These are phyloP conservation scores for Gentiana dahurica DNA, from an alignment of 257 asterid species.

Conservation along the genomic window DNA sequence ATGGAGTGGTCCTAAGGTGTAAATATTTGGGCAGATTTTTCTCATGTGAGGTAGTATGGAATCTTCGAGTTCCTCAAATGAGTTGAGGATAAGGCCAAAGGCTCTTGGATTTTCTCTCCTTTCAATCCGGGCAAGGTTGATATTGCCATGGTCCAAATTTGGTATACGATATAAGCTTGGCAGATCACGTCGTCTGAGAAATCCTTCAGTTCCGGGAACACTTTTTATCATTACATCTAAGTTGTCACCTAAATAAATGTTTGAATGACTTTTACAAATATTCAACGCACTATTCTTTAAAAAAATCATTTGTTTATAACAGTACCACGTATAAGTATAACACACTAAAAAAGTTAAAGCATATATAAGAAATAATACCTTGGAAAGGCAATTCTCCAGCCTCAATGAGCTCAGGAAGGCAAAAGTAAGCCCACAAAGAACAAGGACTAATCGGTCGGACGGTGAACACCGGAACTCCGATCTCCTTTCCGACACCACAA, in stretches of 20 bases:
- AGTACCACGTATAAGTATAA: too few species aligned
- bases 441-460: constrained; percentile 21
- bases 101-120: too few species aligned
- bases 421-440: constrained; percentile 23
- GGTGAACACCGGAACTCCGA: constrained; percentile 14
- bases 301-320: too few species aligned
- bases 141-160: too few species aligned
- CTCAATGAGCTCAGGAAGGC: constrained; percentile 21
- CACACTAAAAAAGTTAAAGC: too few species aligned
- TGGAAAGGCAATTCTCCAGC: constrained; percentile 22
- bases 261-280: too few species aligned
- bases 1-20: constrained; percentile 27
- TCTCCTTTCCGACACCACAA: constrained; percentile 21
- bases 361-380: constrained; percentile 2
- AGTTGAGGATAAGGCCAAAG: constrained; percentile 21
- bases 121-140: too few species aligned
- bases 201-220: constrained; percentile 13
- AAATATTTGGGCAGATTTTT: constrained; percentile 8
- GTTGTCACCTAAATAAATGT: constrained; percentile 10
- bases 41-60: constrained; percentile 15
- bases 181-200: constrained; percentile 11
- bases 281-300: too few species aligned
- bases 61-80: constrained; percentile 21
- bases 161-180: too few species aligned
- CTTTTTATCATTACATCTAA: constrained; percentile 10